phyloP scores from a whole-genome alignment of 257 asterid genomes.

The Nicotiana sylvestris region DNA sequence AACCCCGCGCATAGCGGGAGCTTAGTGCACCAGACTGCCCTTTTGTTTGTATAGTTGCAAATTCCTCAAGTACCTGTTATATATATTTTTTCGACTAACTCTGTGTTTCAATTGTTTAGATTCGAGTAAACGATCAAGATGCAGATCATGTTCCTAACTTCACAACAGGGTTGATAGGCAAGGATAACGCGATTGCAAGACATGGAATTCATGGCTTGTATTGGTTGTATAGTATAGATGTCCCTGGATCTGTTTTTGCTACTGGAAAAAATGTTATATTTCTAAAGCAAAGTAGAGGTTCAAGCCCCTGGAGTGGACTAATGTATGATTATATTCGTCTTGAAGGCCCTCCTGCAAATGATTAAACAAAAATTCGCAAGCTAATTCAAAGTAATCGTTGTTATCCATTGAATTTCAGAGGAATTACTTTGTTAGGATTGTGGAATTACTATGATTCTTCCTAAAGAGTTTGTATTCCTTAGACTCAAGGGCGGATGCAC shows the following conservation, averaged over 20 bases:
- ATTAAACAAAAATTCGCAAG: not conserved
- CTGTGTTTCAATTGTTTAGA: slow-evolving; percentile 16
- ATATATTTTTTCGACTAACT: not conserved
- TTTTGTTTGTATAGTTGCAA: too few relatives aligned
- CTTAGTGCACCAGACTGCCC: too few relatives aligned
- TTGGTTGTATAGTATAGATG: slow-evolving; percentile 21
- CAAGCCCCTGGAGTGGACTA: slow-evolving; percentile 23
- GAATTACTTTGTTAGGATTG: slow-evolving; percentile 6
- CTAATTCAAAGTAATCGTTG: not conserved
- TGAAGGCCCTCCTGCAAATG: slow-evolving; percentile 19
- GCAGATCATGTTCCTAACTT: slow-evolving; percentile 11
- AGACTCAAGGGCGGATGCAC: too few relatives aligned
- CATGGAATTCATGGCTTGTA: slow-evolving; percentile 57
- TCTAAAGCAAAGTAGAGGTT: slow-evolving; percentile 27
- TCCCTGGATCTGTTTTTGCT: slow-evolving; percentile 21
- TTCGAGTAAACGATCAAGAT: slow-evolving; percentile 30
- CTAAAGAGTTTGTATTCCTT: not conserved
- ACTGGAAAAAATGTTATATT: slow-evolving; percentile 37
- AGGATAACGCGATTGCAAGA: slow-evolving; percentile 56
- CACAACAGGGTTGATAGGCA: slow-evolving; percentile 38
- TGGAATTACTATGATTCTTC: not conserved
- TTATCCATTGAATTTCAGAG: not conserved
- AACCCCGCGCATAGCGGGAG: too few relatives aligned
- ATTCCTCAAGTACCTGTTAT: not conserved
- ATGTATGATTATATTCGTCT: slow-evolving; percentile 60